Evolutionary conservation across 768 basidiomycete genomes (phyloP).

Genomic region (Xerocomellus amylosporus): DNA sequence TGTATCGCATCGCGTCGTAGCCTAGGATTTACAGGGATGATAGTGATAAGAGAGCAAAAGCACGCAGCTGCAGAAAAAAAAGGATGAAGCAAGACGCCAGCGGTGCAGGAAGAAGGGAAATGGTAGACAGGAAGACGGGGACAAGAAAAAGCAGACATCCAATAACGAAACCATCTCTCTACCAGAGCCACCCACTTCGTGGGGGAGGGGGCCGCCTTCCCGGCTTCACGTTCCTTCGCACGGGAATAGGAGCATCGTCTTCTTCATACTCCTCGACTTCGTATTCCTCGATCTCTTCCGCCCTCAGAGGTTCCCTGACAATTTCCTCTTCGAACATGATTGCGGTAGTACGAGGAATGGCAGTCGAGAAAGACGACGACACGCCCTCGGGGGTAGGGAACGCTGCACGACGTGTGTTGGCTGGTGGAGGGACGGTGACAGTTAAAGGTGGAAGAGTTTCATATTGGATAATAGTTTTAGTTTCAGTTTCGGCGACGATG

Average conservation of each 20-base stretch:
- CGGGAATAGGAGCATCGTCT: constrained; percentile 40
- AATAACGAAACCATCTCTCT: constrained; percentile 26
- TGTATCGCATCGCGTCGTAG: constrained; percentile 25
- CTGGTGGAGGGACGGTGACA: constrained; percentile 70
- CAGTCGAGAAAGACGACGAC: constrained; percentile 54
- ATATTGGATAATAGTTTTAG: constrained; percentile 58
- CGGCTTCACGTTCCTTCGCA: constrained; percentile 42
- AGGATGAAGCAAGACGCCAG: constrained; percentile 21
- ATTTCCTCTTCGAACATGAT: constrained; percentile 64
- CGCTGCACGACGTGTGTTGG: constrained; percentile 73
- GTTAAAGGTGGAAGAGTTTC: constrained; percentile 54
- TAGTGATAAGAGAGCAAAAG: constrained; percentile 7
- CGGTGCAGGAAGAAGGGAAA: constrained; percentile 26
- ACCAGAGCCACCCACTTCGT: constrained; percentile 57
- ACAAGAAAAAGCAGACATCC: constrained; percentile 38
- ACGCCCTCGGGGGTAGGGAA: constrained; percentile 67
- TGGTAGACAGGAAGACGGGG: constrained; percentile 13
- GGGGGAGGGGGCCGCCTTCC: constrained; percentile 50
- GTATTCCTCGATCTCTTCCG: constrained; percentile 40
- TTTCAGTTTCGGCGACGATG: constrained; percentile 50
- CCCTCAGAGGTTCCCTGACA: constrained; percentile 30
- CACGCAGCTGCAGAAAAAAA: constrained; percentile 4
- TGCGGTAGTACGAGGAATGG: constrained; percentile 71
- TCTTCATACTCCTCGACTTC: constrained; percentile 42
- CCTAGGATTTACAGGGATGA: constrained; percentile 16